Percentiles rank a stretch among this genome's conserved stretches.
These are phyloP conservation scores for Rhodotorula babjevae DNA, from an alignment of 768 basidiomycete species.

Conservation along the genomic window DNA sequence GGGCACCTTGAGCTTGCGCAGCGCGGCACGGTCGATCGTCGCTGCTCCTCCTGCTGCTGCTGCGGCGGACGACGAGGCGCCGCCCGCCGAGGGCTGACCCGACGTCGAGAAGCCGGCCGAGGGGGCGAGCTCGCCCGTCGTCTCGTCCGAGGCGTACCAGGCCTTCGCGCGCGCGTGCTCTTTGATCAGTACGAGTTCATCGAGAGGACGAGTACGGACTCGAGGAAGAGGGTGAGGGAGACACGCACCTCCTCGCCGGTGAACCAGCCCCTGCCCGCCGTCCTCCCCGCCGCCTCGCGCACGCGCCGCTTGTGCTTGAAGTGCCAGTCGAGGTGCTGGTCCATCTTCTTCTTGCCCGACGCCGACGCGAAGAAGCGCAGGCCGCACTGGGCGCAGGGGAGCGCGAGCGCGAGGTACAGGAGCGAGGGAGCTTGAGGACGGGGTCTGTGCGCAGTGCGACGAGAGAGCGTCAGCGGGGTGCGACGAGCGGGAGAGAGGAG, in stretches of 20 bases:
- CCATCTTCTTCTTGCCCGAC: constrained; percentile 67
- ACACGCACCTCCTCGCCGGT: constrained; percentile 30
- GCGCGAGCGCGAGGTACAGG: constrained; percentile 67
- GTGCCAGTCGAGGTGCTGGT: constrained; percentile 92
- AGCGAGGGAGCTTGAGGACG: constrained; percentile 62
- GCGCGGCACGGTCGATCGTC: constrained; percentile 56
- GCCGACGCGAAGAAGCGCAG: constrained; percentile 72
- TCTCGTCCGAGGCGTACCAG: constrained; percentile 60
- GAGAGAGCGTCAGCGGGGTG: background rate
- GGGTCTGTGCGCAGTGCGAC: constrained; percentile 49
- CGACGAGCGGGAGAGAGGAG: background rate
- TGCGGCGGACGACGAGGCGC: background rate
- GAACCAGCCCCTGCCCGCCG: constrained; percentile 87
- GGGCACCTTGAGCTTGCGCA: constrained; percentile 58
- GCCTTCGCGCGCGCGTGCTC: constrained; percentile 56
- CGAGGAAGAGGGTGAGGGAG: background rate
- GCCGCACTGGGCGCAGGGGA: constrained; percentile 91
- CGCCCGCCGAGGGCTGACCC: background rate
- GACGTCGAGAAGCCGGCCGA: background rate
- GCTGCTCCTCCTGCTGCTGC: background rate
- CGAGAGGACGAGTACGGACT: too few species aligned
- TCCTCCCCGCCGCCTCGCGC: constrained; percentile 62
- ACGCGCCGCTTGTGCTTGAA: constrained; percentile 78
- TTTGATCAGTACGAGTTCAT: background rate
- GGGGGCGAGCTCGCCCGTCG: background rate